Conservation (phyloP, 2,329 filamentous ascomycete genomes). For the Diaporthe aspalathi region DNA sequence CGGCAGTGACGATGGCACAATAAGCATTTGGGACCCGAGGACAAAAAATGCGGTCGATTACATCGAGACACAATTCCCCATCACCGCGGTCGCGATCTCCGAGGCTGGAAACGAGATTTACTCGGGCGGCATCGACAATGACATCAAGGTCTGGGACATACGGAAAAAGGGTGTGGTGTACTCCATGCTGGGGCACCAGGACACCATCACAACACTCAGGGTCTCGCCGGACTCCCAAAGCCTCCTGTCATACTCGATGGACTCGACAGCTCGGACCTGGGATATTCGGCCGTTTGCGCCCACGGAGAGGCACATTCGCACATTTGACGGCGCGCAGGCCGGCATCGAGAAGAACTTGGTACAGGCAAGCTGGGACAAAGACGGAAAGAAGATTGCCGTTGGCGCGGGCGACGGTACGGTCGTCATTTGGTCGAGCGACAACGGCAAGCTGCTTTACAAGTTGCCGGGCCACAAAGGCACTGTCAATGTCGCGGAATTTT, state of each 20-base stretch:
- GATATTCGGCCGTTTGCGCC: constrained; percentile 96
- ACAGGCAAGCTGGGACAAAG: constrained; percentile 87
- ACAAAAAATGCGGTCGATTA: constrained; percentile 89
- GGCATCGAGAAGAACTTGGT: constrained; percentile 94
- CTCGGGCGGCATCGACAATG: constrained; percentile 94
- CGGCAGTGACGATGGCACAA: constrained; percentile 91
- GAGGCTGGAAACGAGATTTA: constrained; percentile 97
- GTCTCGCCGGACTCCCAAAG: constrained; percentile 95
- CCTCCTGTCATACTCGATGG: constrained; percentile 91
- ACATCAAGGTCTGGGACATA: constrained; percentile 97
- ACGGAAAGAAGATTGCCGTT: constrained; percentile 87
- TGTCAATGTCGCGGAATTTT: constrained; percentile 94
- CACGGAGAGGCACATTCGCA: constrained; percentile 83
- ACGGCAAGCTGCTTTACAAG: constrained; percentile 93
- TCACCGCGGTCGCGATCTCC: constrained; percentile 90
- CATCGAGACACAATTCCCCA: constrained; percentile 89
- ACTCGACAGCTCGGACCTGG: constrained; percentile 94
- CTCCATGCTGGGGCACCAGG: constrained; percentile 87
- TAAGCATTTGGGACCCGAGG: constrained; percentile 95
- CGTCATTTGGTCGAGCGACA: constrained; percentile 89
- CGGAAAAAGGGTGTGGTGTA: constrained; percentile 91
- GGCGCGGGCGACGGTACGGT: constrained; percentile 92
- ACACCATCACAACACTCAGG: constrained; percentile 89
- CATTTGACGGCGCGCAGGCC: constrained; percentile 89
- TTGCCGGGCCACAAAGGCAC: constrained; percentile 94